Evolutionary conservation across 331 rosid species (phyloP).

Genomic region (Quercus tomentella): DNA sequence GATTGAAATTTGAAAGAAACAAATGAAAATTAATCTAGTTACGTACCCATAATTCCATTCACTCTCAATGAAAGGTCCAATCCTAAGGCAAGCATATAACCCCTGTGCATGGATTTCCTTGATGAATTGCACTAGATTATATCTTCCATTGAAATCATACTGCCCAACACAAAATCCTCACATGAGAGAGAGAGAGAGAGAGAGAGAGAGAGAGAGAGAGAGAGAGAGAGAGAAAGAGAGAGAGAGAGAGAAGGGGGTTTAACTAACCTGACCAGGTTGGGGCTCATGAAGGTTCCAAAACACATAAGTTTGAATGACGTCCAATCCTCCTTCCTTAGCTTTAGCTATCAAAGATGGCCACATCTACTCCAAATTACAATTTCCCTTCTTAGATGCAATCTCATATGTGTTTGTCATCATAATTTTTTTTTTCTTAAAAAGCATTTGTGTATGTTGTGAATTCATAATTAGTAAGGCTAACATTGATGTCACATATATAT

Average conservation of each 20-base stretch:
- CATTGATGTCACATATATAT: no score
- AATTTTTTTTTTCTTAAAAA: no score
- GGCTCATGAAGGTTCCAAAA: slow-evolving; percentile 78
- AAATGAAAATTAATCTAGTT: background rate
- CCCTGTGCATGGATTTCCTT: slow-evolving; percentile 58
- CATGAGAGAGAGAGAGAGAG: background rate
- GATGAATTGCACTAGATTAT: slow-evolving; percentile 56
- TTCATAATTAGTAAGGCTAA: no score
- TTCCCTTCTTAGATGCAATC: slow-evolving; percentile 1
- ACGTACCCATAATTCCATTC: slow-evolving; percentile 61
- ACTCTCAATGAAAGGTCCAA: slow-evolving; percentile 67
- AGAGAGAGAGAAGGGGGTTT: no score
- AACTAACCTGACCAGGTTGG: slow-evolving; percentile 42
- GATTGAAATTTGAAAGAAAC: no score
- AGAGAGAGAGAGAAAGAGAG: no score
- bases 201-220: no score
- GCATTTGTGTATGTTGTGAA: no score
- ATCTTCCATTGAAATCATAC: slow-evolving; percentile 58
- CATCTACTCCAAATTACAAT: slow-evolving; percentile 32
- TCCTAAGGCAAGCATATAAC: slow-evolving; percentile 57
- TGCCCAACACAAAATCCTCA: background rate
- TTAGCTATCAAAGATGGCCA: slow-evolving; percentile 64
- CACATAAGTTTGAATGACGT: slow-evolving; percentile 71
- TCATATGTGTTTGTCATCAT: no score
- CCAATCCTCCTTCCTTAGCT: slow-evolving; percentile 68